phyloP scores from a whole-genome alignment of 2,329 filamentous ascomycete genomes.

The Aspergillus novoparasiticus region DNA sequence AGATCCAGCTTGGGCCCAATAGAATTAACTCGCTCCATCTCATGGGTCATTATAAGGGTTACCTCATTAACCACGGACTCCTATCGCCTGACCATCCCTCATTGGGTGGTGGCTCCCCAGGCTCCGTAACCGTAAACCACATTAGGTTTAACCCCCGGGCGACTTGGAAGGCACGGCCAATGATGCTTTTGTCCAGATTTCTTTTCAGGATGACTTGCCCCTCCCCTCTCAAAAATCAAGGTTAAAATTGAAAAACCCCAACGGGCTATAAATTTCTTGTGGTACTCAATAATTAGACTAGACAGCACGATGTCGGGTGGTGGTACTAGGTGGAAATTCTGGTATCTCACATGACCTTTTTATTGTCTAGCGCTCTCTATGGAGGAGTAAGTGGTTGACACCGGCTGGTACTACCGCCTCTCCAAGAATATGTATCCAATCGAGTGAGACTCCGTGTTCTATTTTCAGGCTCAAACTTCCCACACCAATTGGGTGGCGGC shows the following conservation, averaged over 20 bases:
- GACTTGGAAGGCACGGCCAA: neutral
- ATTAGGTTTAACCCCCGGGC: neutral
- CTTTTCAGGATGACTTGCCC: neutral
- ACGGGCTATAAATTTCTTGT: neutral
- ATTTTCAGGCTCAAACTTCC: constrained; percentile 1
- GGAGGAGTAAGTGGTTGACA: neutral
- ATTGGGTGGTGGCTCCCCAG: neutral
- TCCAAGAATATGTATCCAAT: neutral
- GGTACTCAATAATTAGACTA: neutral
- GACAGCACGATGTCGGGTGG: too few species aligned
- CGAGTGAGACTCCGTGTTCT: constrained; percentile 1
- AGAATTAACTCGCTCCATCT: constrained; percentile 9
- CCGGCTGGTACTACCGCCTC: neutral
- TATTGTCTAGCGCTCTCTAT: neutral
- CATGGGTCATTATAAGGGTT: constrained; percentile 12
- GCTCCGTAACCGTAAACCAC: neutral
- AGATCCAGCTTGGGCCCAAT: constrained; percentile 17
- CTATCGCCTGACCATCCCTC: neutral
- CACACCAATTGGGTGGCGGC: neutral
- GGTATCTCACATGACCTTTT: neutral
- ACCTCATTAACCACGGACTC: neutral
- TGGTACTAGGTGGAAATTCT: neutral
- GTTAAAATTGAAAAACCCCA: neutral
- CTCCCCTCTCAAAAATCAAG: neutral
- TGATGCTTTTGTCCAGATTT: neutral